phyloP scores from a whole-genome alignment of 306 rosid species.

The Erythrophleum fordii region DNA sequence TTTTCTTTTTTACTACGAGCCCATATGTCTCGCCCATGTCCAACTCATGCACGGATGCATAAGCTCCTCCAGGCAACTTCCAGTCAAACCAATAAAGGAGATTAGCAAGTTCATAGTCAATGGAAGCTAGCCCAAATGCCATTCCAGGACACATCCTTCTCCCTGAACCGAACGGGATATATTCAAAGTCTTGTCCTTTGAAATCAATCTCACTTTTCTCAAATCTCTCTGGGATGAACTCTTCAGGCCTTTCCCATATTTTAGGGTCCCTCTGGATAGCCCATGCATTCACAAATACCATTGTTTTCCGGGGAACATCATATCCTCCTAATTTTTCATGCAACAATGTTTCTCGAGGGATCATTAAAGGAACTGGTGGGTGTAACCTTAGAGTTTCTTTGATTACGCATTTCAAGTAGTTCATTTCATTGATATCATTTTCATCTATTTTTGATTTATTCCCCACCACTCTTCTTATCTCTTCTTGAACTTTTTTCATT shows the following conservation, averaged over 20 bases:
- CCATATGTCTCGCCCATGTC: constrained; percentile 40
- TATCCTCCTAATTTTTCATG: background rate
- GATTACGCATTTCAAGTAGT: constrained; percentile 36
- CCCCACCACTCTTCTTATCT: constrained; percentile 47
- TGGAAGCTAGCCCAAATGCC: background rate
- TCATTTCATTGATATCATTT: constrained; percentile 41
- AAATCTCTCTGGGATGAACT: background rate
- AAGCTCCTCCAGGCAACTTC: constrained; percentile 23
- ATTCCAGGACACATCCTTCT: constrained; percentile 1
- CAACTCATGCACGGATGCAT: background rate
- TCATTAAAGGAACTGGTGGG: constrained; percentile 42
- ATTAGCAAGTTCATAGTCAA: constrained; percentile 29
- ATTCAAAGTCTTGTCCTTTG: constrained; percentile 30
- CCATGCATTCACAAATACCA: background rate
- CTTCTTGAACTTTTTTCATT: constrained; percentile 55
- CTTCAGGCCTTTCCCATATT: background rate
- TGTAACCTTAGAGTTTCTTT: constrained; percentile 48
- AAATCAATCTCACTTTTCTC: background rate
- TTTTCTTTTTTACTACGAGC: constrained; percentile 28
- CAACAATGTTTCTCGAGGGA: constrained; percentile 8
- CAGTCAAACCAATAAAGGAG: constrained; percentile 55
- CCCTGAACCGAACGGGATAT: constrained; percentile 25
- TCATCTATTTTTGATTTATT: constrained; percentile 27
- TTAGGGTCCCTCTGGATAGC: background rate
- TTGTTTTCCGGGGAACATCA: background rate